These are phyloP conservation scores for Gynandropsis gynandra DNA, from an alignment of 345 rosid genomes.

Conservation along the genomic window DNA sequence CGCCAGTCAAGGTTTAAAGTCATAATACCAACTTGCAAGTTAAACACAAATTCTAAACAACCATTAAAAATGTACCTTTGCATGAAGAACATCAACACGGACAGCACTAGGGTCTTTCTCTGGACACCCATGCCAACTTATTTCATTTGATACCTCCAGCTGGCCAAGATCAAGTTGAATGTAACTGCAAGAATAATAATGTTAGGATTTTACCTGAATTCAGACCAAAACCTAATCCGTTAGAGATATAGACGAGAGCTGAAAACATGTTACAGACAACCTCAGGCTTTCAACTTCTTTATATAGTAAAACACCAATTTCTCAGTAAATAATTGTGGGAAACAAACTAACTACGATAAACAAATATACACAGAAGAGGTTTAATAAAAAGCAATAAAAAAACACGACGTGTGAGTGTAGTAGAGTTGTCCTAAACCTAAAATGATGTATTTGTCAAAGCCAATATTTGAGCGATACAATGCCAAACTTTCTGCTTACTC, in stretches of 20 bases:
- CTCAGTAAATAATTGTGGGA: conserved; percentile 10
- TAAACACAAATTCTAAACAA: conserved; percentile 9
- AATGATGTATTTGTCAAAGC: conserved; percentile 2
- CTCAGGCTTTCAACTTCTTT: conserved; percentile 15
- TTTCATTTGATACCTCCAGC: conserved; percentile 80
- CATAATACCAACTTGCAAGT: conserved; percentile 2
- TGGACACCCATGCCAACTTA: conserved; percentile 85
- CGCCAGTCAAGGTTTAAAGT: background rate
- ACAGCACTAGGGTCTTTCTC: conserved; percentile 92
- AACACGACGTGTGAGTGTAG: background rate
- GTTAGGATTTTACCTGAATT: conserved; percentile 13
- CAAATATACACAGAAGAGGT: background rate
- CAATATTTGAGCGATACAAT: conserved; percentile 9
- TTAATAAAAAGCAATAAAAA: conserved; percentile 2
- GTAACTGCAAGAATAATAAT: conserved; percentile 49
- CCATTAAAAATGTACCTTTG: conserved; percentile 50
- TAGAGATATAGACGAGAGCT: background rate
- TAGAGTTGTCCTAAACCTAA: conserved; percentile 14
- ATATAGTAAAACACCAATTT: conserved; percentile 3
- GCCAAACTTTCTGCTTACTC: conserved; percentile 48
- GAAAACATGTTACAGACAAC: conserved; percentile 10
- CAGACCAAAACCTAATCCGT: background rate
- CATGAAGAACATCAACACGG: conserved; percentile 87
- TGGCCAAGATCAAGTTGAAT: conserved; percentile 94
- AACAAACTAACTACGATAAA: conserved; percentile 10